Evolutionary conservation across 148 eudicot species (phyloP).

Genomic region (Rhododendron henanense): DNA sequence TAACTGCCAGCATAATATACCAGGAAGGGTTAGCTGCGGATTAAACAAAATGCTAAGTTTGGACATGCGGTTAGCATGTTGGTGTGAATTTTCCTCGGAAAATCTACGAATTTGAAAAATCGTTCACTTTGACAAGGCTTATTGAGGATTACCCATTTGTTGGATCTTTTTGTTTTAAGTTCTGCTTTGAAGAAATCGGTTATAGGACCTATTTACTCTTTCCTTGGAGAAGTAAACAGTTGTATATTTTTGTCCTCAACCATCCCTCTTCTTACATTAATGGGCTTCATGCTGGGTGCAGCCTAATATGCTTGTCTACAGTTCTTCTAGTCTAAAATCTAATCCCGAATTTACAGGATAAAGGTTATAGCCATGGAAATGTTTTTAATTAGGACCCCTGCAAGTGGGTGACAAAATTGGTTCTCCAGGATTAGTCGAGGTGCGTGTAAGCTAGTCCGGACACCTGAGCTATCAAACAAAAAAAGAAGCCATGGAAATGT

Average conservation of each 20-base stretch:
- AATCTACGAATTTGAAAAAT: too few relatives aligned
- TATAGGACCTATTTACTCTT: background rate
- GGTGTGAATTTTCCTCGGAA: background rate
- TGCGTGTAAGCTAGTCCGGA: too few relatives aligned
- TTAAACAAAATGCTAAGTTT: background rate
- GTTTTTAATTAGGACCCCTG: too few relatives aligned
- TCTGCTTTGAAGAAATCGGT: background rate
- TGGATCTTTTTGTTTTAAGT: too few relatives aligned
- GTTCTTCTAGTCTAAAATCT: background rate
- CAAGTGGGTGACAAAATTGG: too few relatives aligned
- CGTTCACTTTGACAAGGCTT: background rate
- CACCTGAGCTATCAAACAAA: too few relatives aligned
- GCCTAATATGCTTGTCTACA: background rate
- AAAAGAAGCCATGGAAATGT: background rate
- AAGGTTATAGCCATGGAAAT: background rate
- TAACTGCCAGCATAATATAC: background rate
- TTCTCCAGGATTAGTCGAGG: too few relatives aligned
- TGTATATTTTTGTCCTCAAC: background rate
- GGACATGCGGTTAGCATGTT: background rate
- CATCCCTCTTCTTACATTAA: background rate
- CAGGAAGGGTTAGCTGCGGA: background rate
- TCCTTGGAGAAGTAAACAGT: background rate
- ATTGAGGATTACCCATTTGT: background rate
- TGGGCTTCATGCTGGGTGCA: background rate
- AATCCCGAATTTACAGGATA: background rate